phyloP scores from a whole-genome alignment of 1,284 basidiomycete species.

The Clitocybe nebularis region DNA sequence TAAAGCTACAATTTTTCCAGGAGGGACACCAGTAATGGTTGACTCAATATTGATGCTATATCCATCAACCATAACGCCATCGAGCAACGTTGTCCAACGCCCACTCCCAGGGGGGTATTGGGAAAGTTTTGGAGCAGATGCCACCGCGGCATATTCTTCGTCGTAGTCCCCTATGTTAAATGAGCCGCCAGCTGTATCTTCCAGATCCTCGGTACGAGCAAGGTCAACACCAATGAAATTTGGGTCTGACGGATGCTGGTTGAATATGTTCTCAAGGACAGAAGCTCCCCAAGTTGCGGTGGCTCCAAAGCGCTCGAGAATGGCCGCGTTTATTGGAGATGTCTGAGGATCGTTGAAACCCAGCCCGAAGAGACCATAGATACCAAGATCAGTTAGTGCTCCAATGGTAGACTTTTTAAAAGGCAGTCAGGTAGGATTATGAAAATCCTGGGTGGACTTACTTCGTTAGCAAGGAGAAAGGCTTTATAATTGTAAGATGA shows the following conservation, averaged over 20 bases:
- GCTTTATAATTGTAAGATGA: not conserved
- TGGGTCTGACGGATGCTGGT: constrained; percentile 28
- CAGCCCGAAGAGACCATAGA: constrained; percentile 29
- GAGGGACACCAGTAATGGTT: constrained; percentile 22
- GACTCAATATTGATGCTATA: constrained; percentile 23
- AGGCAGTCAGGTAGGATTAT: not conserved
- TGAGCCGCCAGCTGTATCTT: constrained; percentile 32
- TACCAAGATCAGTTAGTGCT: constrained; percentile 17
- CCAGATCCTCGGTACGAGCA: constrained; percentile 34
- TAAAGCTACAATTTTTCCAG: constrained; percentile 30
- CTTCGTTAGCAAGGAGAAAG: constrained; percentile 15
- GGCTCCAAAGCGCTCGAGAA: constrained; percentile 19
- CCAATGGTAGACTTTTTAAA: constrained; percentile 15
- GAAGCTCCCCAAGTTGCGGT: constrained; percentile 26
- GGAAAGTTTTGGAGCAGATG: constrained; percentile 25
- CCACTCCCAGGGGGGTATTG: constrained; percentile 29
- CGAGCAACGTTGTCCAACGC: constrained; percentile 40
- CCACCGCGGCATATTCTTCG: constrained; percentile 27
- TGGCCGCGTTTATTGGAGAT: constrained; percentile 22
- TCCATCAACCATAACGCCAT: constrained; percentile 30
- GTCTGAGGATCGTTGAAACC: constrained; percentile 22
- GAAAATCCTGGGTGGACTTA: constrained; percentile 8
- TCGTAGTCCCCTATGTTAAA: constrained; percentile 44
- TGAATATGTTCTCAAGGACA: constrained; percentile 36
- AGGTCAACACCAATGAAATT: constrained; percentile 41